These are phyloP conservation scores for Symbiodinium pilosum DNA, from an alignment of 73 alveolate species.

Conservation along the genomic window DNA sequence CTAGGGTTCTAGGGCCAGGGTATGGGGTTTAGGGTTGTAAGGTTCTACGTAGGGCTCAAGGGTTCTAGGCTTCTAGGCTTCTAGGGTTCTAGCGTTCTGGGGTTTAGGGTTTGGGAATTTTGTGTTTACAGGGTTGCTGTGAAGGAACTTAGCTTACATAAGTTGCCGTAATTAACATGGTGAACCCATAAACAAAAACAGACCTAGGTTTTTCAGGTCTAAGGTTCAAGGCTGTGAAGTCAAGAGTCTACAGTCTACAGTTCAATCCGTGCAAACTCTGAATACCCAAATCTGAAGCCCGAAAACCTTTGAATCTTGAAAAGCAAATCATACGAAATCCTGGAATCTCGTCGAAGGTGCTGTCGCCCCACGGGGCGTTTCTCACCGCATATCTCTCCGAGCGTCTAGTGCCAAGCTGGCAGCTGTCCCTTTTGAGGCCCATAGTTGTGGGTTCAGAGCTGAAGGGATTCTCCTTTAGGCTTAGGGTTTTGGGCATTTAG, in stretches of 20 bases:
- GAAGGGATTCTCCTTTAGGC: too few species aligned
- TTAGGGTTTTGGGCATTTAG: neutral
- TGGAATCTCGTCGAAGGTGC: constrained; percentile 25
- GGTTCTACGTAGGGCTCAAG: neutral
- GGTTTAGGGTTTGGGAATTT: neutral
- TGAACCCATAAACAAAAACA: too few species aligned
- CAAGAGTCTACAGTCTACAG: neutral
- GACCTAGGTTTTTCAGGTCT: neutral
- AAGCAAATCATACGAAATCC: too few species aligned
- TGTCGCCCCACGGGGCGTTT: constrained; percentile 82
- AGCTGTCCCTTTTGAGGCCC: constrained; percentile 38
- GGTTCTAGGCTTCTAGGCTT: too few species aligned
- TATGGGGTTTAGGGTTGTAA: neutral
- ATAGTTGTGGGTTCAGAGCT: too few species aligned
- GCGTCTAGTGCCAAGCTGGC: constrained; percentile 31
- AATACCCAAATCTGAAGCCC: neutral
- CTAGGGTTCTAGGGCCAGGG: neutral
- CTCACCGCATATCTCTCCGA: constrained; percentile 62
- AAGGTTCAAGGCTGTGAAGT: neutral
- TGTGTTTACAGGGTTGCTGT: neutral
- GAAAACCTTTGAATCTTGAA: neutral
- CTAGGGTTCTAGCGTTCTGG: neutral
- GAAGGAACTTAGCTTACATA: neutral
- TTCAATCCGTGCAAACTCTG: neutral
- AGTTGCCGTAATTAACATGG: neutral